Evolutionary conservation across 345 rosid species (phyloP), one percentile per base, ranked within the genome.

Genomic region (Euphorbia tirucalli): DNA sequence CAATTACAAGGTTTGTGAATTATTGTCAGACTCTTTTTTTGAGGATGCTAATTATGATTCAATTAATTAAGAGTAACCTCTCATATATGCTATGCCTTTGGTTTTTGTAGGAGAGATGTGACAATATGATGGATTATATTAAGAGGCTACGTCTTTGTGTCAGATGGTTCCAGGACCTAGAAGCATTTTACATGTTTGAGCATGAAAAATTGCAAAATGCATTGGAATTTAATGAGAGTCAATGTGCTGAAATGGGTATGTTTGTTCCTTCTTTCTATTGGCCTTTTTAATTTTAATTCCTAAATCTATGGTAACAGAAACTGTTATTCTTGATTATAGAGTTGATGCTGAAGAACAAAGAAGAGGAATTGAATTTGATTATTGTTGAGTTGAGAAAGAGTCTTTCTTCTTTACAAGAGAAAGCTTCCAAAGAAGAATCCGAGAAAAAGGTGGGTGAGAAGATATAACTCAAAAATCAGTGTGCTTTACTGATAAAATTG

Each of bases 131-230:
- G 88, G 97, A 92, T 56, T 95, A 95, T 66, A 92, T 95, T 44
- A 90, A 84, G 80, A 87, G 96, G 82, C 85, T 95, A 72, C 84
- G 97, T 85, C 93, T 89, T 61, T 95, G 99, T 79, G 82, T 95
- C 66, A 95, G 81, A 82, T 95, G 99, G 99, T 90, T 92, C 81
- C 99, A 90, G 86, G 97, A 95, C 78, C 88, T 89, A 7, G 99
- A 95, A 81, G 85, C 86, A 56, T 87, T 82, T 75, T 92, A 89
- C 50, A 89, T 92, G 30, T 88, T 84, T 65, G 96, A 95, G 82
- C 97, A 87, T 71, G 96, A 90, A 80, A 89, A 84, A 76, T 78
- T 95, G 80, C 86, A 83, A 76, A 86, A 70, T 78, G 86, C 87
- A 9, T 75, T 90, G 87, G 90, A 88, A 73, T 66, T 81, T 74